Evolutionary conservation across 2,329 filamentous ascomycete genomes (phyloP), one percentile per base, ranked within the genome.

Genomic region (Fusarium redolens): DNA sequence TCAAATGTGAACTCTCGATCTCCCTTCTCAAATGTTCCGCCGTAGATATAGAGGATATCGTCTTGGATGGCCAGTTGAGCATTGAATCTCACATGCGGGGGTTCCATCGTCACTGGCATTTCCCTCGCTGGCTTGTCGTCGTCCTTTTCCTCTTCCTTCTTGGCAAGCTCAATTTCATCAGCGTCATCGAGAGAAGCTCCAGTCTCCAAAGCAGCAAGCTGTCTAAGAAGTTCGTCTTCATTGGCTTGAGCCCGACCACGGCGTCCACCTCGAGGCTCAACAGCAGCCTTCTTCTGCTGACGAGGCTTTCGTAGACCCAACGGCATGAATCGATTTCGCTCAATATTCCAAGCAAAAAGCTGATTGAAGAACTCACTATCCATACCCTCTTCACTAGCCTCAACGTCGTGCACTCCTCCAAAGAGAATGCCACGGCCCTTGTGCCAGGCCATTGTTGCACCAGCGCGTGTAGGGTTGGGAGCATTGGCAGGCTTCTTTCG

Each of bases 311-410:
- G 88, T 50, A 98, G 85, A 14, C 86, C 85, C 48, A 98, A 86
- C 4, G 93, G 93, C 85, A 98, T 98, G 84, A 97, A 98, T 13
- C 96, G 89, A 80, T 99, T 99, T 66, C 96, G 90, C 78, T 98
- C 96, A 71, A 97, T 91, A 79, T 97, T 98, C 94, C 95, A 98
- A 9, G 95, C 93, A 78, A 93, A 97, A 30, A 98, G 83, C 62
- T 92, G 89, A 77, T 98, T 96, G 85, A 98, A 99, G 83, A 99
- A 99, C 81, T 98, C 95, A 79, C 94, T 97, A 61, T 99, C 96
- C 74, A 99, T 97, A 7, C 93, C 95, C 81, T 99, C 96, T 80
- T 97, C 95, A 72, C 90, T 96, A 79, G 95, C 89, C 81, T 97
- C 94, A 1, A 97, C 92, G 75, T 97, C 95, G 77, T 98, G 94